Percentiles rank a stretch among this genome's conserved stretches.
These are phyloP conservation scores for Chlorella sp. DNA, from an alignment of 139 green algal species.

Conservation along the genomic window DNA sequence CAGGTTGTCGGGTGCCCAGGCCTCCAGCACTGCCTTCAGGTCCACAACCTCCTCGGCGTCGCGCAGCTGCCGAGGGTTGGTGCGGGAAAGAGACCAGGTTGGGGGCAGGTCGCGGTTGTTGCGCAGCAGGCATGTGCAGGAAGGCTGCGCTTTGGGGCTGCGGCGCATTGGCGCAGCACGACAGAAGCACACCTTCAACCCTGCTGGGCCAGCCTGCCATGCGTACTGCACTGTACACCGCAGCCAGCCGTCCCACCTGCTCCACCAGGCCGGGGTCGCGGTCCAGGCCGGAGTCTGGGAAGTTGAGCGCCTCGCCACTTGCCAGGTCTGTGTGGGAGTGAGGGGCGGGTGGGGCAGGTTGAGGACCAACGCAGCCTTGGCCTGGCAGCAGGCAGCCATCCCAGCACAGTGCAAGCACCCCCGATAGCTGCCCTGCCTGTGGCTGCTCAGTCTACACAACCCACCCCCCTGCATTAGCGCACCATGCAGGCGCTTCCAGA, in stretches of 20 bases:
- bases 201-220: too few species aligned
- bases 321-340: too few species aligned
- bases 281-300: slow-evolving; percentile 1
- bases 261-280: background rate
- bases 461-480: too few species aligned
- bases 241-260: background rate
- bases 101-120: background rate
- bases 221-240: background rate
- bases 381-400: too few species aligned
- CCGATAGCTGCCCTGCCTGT: too few species aligned
- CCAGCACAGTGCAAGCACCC: too few species aligned
- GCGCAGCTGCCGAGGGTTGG: background rate
- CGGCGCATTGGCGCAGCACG: background rate
- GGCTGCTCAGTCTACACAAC: too few species aligned
- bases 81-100: background rate
- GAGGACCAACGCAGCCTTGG: too few species aligned
- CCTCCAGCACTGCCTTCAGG: background rate
- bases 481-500: slow-evolving; percentile 22
- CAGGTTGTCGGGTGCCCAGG: slow-evolving; percentile 4
- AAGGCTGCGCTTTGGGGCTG: too few species aligned
- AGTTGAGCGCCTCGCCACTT: background rate
- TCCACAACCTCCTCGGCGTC: background rate
- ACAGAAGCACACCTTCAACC: background rate
- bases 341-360: too few species aligned
- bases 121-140: background rate